phyloP scores from a whole-genome alignment of 495 filamentous ascomycete species.

The Venustampulla echinocandica region DNA sequence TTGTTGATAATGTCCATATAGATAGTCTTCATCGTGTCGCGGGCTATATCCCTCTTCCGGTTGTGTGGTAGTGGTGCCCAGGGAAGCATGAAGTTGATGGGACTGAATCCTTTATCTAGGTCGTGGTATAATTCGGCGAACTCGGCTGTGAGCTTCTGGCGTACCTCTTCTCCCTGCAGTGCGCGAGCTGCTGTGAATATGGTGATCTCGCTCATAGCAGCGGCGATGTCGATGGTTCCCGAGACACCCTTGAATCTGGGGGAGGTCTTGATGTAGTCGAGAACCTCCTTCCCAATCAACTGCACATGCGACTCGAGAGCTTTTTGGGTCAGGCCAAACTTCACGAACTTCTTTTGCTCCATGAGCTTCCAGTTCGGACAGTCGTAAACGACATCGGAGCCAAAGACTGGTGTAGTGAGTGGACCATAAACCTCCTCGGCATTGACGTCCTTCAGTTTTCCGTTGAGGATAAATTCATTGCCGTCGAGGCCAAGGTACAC shows the following conservation, averaged over 20 bases:
- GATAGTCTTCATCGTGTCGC: constrained; percentile 62
- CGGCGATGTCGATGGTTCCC: constrained; percentile 56
- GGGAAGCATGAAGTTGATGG: constrained; percentile 77
- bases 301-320: constrained; percentile 70
- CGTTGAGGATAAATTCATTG: constrained; percentile 83
- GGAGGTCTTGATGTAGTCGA: constrained; percentile 55
- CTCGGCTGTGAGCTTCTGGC: constrained; percentile 60
- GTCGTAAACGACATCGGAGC: constrained; percentile 78
- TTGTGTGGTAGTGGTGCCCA: constrained; percentile 80
- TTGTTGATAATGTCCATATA: constrained; percentile 69
- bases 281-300: constrained; percentile 67
- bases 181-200: constrained; percentile 74
- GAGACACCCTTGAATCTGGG: constrained; percentile 57
- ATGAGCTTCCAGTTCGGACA: constrained; percentile 78
- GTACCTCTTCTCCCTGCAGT: constrained; percentile 73
- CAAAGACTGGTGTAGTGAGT: constrained; percentile 78
- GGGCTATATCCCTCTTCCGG: constrained; percentile 65
- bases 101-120: constrained; percentile 72
- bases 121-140: constrained; percentile 74
- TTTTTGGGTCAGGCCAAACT: constrained; percentile 67
- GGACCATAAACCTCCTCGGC: constrained; percentile 76
- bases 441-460: constrained; percentile 69
- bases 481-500: constrained; percentile 66
- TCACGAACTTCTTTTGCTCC: constrained; percentile 86
- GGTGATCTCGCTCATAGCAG: constrained; percentile 75